These are phyloP conservation scores for Psophocarpus tetragonolobus DNA, from an alignment of 306 rosid genomes.

Conservation along the genomic window DNA sequence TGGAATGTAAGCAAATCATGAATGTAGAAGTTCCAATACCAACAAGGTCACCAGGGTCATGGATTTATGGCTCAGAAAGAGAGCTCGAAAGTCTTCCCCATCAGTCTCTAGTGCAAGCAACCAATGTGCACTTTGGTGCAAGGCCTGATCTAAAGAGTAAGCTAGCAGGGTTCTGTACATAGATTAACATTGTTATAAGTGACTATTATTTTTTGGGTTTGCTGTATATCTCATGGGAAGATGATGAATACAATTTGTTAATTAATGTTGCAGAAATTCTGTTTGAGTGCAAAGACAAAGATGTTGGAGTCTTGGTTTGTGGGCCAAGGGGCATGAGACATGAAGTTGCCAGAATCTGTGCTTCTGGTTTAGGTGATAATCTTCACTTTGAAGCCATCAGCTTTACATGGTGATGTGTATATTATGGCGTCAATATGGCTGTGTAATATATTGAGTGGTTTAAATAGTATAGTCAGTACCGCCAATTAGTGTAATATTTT, in stretches of 20 bases:
- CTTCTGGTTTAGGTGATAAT: constrained; percentile 43
- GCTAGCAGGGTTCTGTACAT: constrained; percentile 5
- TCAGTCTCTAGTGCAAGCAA: constrained; percentile 41
- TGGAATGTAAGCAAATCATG: constrained; percentile 42
- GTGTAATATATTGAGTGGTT: too few species aligned
- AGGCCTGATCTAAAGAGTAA: constrained; percentile 61
- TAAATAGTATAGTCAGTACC: too few species aligned
- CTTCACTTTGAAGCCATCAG: constrained; percentile 49
- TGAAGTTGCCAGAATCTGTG: constrained; percentile 55
- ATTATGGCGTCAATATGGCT: neutral
- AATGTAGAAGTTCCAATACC: constrained; percentile 31
- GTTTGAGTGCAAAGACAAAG: constrained; percentile 35
- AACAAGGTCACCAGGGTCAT: neutral
- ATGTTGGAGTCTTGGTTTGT: constrained; percentile 53
- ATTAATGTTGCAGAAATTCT: constrained; percentile 41
- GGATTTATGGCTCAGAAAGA: constrained; percentile 18
- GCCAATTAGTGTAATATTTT: too few species aligned
- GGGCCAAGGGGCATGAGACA: constrained; percentile 63
- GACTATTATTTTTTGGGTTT: too few species aligned
- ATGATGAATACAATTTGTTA: neutral
- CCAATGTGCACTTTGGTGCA: constrained; percentile 50
- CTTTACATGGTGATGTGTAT: constrained; percentile 50
- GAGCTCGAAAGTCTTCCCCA: constrained; percentile 57
- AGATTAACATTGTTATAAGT: too few species aligned
- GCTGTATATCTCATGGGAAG: neutral